Percentiles rank a stretch among this genome's conserved stretches.
Conservation (phyloP, 495 filamentous ascomycete genomes). For the Rhypophila decipiens region DNA sequence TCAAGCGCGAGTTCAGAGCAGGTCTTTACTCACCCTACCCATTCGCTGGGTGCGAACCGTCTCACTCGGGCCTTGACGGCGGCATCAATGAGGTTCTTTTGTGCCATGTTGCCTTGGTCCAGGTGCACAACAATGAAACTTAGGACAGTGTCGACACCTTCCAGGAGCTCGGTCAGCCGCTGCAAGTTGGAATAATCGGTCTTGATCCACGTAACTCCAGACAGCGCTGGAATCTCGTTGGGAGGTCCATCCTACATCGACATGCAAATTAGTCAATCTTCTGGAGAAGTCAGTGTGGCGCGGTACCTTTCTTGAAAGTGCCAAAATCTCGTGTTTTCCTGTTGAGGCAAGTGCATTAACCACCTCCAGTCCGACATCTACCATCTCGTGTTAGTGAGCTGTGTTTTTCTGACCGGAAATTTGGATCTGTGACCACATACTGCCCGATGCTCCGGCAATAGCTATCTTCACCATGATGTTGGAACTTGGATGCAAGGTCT, state of each 20-base stretch:
- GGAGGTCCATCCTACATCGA: neutral
- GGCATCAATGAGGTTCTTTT: slow-evolving; percentile 49
- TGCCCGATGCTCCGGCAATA: slow-evolving; percentile 47
- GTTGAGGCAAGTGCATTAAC: slow-evolving; percentile 45
- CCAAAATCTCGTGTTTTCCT: slow-evolving; percentile 45
- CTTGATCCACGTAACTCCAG: slow-evolving; percentile 20
- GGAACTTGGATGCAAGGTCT: no score
- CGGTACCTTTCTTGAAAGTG: slow-evolving; percentile 35
- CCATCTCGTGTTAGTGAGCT: neutral
- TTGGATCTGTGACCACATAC: slow-evolving; percentile 25
- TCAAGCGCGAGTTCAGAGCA: slow-evolving; percentile 2
- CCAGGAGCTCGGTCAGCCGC: slow-evolving; percentile 30
- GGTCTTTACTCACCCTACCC: slow-evolving; percentile 22
- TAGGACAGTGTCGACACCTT: slow-evolving; percentile 48
- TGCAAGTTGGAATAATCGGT: slow-evolving; percentile 39
- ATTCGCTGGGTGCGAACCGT: slow-evolving; percentile 50
- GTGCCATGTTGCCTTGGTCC: slow-evolving; percentile 27
- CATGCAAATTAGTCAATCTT: neutral
- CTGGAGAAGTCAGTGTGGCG: neutral
- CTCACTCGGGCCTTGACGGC: slow-evolving; percentile 46
- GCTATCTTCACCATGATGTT: no score
- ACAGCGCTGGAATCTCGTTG: neutral
- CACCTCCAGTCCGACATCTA: slow-evolving; percentile 50
- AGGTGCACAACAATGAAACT: slow-evolving; percentile 40
- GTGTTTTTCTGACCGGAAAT: neutral